Percentiles rank a stretch among this genome's conserved stretches.
Evolutionary conservation across 2,329 filamentous ascomycete genomes (phyloP).

Genomic region (Epichloe typhina): DNA sequence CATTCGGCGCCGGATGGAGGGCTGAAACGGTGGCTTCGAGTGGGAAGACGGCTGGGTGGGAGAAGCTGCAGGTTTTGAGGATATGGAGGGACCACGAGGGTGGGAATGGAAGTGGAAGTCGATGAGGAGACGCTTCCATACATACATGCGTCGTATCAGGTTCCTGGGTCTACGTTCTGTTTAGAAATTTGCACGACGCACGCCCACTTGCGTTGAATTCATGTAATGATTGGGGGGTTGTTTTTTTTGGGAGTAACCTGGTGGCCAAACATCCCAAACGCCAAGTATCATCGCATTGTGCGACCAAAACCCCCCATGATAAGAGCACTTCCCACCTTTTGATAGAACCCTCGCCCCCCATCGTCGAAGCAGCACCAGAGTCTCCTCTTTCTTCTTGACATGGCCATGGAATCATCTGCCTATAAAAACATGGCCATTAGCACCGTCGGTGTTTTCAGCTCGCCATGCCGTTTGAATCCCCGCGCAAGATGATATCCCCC

Average conservation of each 20-base stretch:
- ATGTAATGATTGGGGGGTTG: neutral
- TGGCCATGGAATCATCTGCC: neutral
- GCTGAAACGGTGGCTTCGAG: slow-evolving; percentile 69
- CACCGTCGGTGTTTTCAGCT: neutral
- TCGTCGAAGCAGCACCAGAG: neutral
- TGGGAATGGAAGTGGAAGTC: too few relatives aligned
- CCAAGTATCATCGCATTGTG: slow-evolving; percentile 17
- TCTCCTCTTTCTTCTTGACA: neutral
- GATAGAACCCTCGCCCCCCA: slow-evolving; percentile 1
- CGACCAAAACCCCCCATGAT: neutral
- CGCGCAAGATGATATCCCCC: neutral
- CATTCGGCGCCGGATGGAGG: slow-evolving; percentile 47
- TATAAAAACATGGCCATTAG: neutral
- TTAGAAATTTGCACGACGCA: neutral
- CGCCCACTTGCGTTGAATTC: neutral
- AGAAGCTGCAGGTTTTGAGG: slow-evolving; percentile 79
- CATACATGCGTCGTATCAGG: neutral
- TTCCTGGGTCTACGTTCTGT: too few relatives aligned
- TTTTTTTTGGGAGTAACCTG: slow-evolving; percentile 3
- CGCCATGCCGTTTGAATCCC: too few relatives aligned
- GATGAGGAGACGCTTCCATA: neutral
- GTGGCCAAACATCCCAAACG: slow-evolving; percentile 23
- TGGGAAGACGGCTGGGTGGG: slow-evolving; percentile 84
- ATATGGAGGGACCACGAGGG: slow-evolving; percentile 50
- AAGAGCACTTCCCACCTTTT: slow-evolving; percentile 6